These are phyloP conservation scores for Otatea glauca DNA, from an alignment of 176 grass and related monocot genomes.

Conservation along the genomic window DNA sequence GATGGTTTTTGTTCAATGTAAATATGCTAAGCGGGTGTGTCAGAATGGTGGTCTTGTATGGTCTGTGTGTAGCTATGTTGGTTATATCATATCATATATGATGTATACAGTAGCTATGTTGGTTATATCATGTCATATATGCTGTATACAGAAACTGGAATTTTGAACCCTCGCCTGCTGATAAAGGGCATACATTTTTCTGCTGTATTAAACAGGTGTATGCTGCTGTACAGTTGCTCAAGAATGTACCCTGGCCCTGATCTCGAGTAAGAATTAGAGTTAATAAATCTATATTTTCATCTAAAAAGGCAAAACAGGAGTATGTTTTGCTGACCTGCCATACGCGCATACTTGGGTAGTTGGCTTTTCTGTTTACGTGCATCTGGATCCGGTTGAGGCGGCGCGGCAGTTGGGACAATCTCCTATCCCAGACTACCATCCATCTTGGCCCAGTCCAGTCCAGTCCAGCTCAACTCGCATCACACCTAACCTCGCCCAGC, in stretches of 20 bases:
- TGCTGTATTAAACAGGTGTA: neutral
- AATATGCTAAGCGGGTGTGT: conserved; percentile 32
- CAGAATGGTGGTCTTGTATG: conserved; percentile 23
- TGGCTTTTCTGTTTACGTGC: too few relatives aligned
- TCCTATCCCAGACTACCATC: too few relatives aligned
- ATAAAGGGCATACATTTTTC: neutral
- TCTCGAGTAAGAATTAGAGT: neutral
- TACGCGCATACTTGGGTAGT: too few relatives aligned
- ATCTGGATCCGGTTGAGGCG: too few relatives aligned
- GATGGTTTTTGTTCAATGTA: conserved; percentile 28
- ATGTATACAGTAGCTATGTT: conserved; percentile 13
- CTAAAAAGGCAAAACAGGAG: too few relatives aligned
- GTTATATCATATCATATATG: neutral
- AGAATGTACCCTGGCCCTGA: neutral
- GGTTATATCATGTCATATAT: neutral
- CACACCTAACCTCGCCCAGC: too few relatives aligned
- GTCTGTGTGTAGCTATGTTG: neutral
- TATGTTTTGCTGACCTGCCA: too few relatives aligned
- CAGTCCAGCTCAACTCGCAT: too few relatives aligned
- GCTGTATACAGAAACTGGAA: conserved; percentile 22
- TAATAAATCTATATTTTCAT: neutral
- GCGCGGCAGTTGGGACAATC: too few relatives aligned
- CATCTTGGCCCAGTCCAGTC: too few relatives aligned
- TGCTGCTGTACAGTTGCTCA: neutral
- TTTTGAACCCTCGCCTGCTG: neutral